These are phyloP conservation scores for Fraxinus xanthoxyloides DNA, from an alignment of 305 asterid genomes.

Conservation along the genomic window DNA sequence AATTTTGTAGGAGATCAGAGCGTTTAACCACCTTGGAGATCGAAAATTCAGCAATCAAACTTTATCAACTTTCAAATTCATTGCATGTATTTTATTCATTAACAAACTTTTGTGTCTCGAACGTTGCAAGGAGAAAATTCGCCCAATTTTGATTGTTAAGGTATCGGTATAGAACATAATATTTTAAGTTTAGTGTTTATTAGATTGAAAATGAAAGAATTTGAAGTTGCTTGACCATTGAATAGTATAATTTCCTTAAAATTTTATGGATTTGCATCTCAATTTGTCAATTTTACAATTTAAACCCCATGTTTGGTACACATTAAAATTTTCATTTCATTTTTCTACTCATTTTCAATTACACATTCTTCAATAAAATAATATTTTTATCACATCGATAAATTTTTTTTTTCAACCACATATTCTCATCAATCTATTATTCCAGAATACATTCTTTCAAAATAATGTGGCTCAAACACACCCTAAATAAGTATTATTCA, in stretches of 20 bases:
- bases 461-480: too few relatives aligned
- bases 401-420: too few relatives aligned
- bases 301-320: too few relatives aligned
- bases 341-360: too few relatives aligned
- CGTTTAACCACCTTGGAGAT: neutral
- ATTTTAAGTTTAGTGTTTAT: neutral
- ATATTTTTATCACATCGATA: too few relatives aligned
- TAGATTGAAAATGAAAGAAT: neutral
- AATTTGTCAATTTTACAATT: neutral
- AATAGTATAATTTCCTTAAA: neutral
- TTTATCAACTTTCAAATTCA: neutral
- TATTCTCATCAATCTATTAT: too few relatives aligned
- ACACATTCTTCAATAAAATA: too few relatives aligned
- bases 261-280: neutral
- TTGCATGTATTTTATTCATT: neutral
- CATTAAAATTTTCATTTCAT: too few relatives aligned
- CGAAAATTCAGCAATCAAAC: neutral
- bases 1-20: neutral
- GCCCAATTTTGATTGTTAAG: neutral
- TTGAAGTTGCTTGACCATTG: neutral
- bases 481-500: neutral
- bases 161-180: neutral
- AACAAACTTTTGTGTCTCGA: neutral
- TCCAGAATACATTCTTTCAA: too few relatives aligned
- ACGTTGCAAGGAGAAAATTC: slow-evolving; percentile 4